Evolutionary conservation across 257 asterid species (phyloP).

Genomic region (Voacanga thouarsii): DNA sequence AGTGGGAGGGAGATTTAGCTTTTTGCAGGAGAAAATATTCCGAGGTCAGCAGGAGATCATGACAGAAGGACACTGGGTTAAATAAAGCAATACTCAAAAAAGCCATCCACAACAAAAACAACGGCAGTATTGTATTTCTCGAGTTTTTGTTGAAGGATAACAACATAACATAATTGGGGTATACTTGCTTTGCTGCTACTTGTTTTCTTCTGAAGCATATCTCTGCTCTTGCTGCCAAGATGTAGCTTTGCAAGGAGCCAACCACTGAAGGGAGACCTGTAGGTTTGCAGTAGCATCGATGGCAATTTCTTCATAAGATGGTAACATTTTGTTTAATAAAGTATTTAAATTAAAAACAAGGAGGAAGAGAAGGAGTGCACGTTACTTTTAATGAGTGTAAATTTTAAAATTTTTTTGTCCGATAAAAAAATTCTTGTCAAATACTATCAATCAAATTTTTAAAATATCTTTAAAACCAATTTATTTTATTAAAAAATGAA

Average conservation of each 20-base stretch:
- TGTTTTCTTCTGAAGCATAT: background rate
- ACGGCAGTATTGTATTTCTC: background rate
- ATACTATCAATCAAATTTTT: no score
- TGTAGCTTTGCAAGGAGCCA: background rate
- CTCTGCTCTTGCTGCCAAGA: background rate
- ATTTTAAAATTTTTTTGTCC: no score
- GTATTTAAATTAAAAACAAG: no score
- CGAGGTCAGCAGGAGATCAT: background rate
- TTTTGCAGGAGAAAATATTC: slow-evolving; percentile 1
- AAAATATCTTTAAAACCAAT: no score
- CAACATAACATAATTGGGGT: background rate
- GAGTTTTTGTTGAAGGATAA: background rate
- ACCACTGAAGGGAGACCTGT: background rate
- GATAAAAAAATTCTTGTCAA: no score
- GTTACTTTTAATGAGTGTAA: no score
- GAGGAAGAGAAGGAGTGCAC: no score
- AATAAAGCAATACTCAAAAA: background rate
- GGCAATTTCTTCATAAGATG: no score
- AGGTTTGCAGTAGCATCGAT: background rate
- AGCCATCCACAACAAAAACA: background rate
- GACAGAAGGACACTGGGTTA: background rate
- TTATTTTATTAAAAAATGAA: no score
- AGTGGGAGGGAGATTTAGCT: background rate
- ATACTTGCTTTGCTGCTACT: background rate
- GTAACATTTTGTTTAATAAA: no score